Evolutionary conservation across 2,329 filamentous ascomycete species (phyloP).

Genomic region (Colletotrichum sansevieriae): DNA sequence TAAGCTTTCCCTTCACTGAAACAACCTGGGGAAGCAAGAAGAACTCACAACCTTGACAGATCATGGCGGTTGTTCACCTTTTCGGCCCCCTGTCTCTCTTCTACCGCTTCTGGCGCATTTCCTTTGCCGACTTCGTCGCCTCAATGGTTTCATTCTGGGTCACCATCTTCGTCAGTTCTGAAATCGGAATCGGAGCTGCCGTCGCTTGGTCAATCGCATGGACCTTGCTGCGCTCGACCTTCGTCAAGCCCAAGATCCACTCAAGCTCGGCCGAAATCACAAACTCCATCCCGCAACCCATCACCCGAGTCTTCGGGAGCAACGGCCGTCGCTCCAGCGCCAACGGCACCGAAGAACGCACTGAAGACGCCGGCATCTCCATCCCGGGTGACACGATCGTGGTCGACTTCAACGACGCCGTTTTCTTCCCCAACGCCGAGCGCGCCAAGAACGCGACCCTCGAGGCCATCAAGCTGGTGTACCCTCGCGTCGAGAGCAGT

Average conservation of each 20-base stretch:
- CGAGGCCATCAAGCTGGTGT: slow-evolving; percentile 60
- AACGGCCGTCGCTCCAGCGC: slow-evolving; percentile 45
- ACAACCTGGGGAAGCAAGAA: too few species aligned
- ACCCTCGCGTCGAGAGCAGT: slow-evolving; percentile 45
- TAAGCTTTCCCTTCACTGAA: slow-evolving; percentile 64
- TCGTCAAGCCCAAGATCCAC: slow-evolving; percentile 38
- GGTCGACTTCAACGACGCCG: slow-evolving; percentile 67
- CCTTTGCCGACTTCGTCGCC: slow-evolving; percentile 73
- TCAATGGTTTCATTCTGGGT: slow-evolving; percentile 75
- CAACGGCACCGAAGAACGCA: slow-evolving; percentile 48
- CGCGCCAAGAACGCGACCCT: slow-evolving; percentile 49
- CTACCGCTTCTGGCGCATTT: slow-evolving; percentile 75
- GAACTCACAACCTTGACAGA: slow-evolving; percentile 3
- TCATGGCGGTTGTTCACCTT: slow-evolving; percentile 38
- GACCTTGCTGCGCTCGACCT: slow-evolving; percentile 61
- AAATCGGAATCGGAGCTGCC: slow-evolving; percentile 70
- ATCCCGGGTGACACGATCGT: slow-evolving; percentile 65
- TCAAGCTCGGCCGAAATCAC: slow-evolving; percentile 24
- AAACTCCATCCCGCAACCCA: slow-evolving; percentile 56
- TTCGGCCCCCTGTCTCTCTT: slow-evolving; percentile 58
- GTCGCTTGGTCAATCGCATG: slow-evolving; percentile 75
- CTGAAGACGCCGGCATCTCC: slow-evolving; percentile 36
- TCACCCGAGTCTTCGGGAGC: slow-evolving; percentile 50
- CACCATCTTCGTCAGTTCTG: slow-evolving; percentile 71
- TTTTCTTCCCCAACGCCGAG: slow-evolving; percentile 74